Evolutionary conservation across 208 protist species (phyloP).

Genomic region (Acanthamoeba castellanii): DNA sequence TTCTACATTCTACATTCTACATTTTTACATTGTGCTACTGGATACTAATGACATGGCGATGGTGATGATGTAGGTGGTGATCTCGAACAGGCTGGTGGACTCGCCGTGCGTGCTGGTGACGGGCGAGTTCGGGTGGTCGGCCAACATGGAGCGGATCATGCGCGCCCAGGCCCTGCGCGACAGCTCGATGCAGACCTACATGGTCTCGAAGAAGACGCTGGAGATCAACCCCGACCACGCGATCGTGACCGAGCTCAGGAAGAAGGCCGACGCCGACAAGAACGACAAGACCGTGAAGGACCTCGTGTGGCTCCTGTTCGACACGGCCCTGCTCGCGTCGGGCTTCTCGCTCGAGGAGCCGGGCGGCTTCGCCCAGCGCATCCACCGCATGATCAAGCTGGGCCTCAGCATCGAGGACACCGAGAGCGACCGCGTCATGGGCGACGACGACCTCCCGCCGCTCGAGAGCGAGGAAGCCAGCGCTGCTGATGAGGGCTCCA

Average conservation of each 20-base stretch:
- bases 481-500: conserved; percentile 85
- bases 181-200: conserved; percentile 96
- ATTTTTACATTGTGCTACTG: too few relatives aligned
- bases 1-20: too few relatives aligned
- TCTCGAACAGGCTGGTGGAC: conserved; percentile 95
- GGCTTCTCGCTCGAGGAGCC: conserved; percentile 99
- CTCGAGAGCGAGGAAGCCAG: conserved; percentile 87
- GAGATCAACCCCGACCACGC: conserved; percentile 98
- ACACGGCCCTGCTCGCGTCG: conserved; percentile 98
- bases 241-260: conserved; percentile 96
- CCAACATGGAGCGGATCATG: conserved; percentile 99
- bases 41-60: too few relatives aligned
- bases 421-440: conserved; percentile 82
- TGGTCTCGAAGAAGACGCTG: conserved; percentile 99
- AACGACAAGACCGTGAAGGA: conserved; percentile 98
- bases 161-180: conserved; percentile 99
- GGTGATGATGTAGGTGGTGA: conserved; percentile 89
- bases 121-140: conserved; percentile 98
- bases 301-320: conserved; percentile 98
- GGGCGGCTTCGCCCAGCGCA: conserved; percentile 94
- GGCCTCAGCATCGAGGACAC: conserved; percentile 95
- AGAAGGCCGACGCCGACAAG: conserved; percentile 94
- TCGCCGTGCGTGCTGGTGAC: conserved; percentile 99
- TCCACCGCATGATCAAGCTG: conserved; percentile 99
- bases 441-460: conserved; percentile 84